Evolutionary conservation across 2,329 filamentous ascomycete species (phyloP).

Genomic region (Colletotrichum incanum): DNA sequence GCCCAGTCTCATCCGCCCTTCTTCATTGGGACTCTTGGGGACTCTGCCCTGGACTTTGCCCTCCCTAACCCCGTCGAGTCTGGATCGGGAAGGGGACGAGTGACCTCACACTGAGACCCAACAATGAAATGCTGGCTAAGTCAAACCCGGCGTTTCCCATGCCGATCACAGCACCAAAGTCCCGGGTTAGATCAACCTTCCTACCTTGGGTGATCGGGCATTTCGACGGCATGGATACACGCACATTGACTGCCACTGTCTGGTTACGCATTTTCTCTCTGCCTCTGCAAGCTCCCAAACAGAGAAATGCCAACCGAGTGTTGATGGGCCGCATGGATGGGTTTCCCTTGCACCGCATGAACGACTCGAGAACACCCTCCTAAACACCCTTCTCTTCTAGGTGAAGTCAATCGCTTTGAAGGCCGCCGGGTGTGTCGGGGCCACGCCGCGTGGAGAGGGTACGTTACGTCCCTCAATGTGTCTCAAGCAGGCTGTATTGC

Average conservation of each 20-base stretch:
- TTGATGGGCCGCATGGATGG: neutral
- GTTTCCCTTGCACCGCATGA: constrained; percentile 17
- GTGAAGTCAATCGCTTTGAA: neutral
- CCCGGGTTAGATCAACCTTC: neutral
- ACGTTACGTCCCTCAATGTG: constrained; percentile 1
- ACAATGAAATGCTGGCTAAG: constrained; percentile 25
- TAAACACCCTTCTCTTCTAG: too few relatives aligned
- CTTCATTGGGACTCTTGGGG: neutral
- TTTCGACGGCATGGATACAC: neutral
- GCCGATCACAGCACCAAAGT: constrained; percentile 37
- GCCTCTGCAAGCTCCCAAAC: neutral
- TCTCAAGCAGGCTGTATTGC: neutral
- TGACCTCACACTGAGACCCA: constrained; percentile 39
- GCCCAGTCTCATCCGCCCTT: neutral
- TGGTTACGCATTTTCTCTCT: neutral
- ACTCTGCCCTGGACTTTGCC: constrained; percentile 6
- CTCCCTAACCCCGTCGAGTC: neutral
- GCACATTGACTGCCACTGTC: neutral
- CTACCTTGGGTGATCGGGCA: neutral
- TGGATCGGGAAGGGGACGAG: constrained; percentile 1
- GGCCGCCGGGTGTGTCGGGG: neutral
- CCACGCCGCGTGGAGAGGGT: neutral
- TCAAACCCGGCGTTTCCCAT: constrained; percentile 26
- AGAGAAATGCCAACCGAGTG: neutral
- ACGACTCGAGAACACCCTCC: constrained; percentile 3